phyloP scores from a whole-genome alignment of 805 yeast genomes.

The Candida saitoana region DNA sequence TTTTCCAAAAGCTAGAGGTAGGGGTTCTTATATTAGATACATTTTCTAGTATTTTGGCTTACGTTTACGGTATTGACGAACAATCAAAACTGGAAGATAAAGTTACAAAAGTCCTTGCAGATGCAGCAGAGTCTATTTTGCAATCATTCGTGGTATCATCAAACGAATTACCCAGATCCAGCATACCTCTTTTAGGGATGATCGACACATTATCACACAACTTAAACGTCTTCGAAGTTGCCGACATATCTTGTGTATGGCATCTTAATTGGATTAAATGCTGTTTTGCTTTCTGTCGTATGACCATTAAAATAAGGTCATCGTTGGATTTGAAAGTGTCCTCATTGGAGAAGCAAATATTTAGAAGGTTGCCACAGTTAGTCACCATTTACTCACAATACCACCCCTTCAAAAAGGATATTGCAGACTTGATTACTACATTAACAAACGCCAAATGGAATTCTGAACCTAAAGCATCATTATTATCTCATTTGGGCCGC shows the following conservation, averaged over 20 bases:
- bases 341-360: slow-evolving; percentile 59
- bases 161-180: slow-evolving; percentile 48
- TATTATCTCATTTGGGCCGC: slow-evolving; percentile 77
- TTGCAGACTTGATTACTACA: slow-evolving; percentile 54
- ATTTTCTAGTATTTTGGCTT: slow-evolving; percentile 50
- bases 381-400: slow-evolving; percentile 55
- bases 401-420: slow-evolving; percentile 42
- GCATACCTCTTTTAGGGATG: slow-evolving; percentile 49
- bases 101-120: slow-evolving; percentile 46
- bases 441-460: slow-evolving; percentile 56
- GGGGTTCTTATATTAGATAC: slow-evolving; percentile 52
- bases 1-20: slow-evolving; percentile 56
- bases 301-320: slow-evolving; percentile 56
- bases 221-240: slow-evolving; percentile 32
- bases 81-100: slow-evolving; percentile 29
- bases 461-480: slow-evolving; percentile 61
- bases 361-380: slow-evolving; percentile 50
- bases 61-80: slow-evolving; percentile 53
- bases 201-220: slow-evolving; percentile 44
- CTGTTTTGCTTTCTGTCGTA: slow-evolving; percentile 52
- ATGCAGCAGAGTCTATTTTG: slow-evolving; percentile 48
- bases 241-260: slow-evolving; percentile 45
- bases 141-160: slow-evolving; percentile 53
- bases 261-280: slow-evolving; percentile 46
- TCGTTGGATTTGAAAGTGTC: slow-evolving; percentile 50